These are phyloP conservation scores for Umbelopsis ramanniana DNA, from an alignment of 192 early-diverging fungal genomes.

Conservation along the genomic window DNA sequence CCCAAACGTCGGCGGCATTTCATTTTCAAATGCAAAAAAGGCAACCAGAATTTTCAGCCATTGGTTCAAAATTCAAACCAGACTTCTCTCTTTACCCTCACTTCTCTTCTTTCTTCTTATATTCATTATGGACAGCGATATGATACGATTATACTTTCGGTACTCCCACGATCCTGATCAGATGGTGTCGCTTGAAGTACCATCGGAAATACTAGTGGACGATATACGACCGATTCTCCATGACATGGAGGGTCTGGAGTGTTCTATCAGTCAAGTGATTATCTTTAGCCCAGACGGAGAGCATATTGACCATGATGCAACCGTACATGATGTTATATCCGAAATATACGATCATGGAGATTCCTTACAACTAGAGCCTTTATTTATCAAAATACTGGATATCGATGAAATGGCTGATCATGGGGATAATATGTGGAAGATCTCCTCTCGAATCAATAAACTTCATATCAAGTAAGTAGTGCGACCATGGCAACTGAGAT, in stretches of 20 bases:
- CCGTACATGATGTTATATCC: slow-evolving; percentile 7
- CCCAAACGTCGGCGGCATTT: not conserved
- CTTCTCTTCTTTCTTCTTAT: not conserved
- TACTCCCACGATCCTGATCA: slow-evolving; percentile 3
- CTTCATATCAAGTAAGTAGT: slow-evolving; percentile 18
- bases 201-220: slow-evolving; percentile 4
- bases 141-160: slow-evolving; percentile 2
- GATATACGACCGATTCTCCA: slow-evolving; percentile 8
- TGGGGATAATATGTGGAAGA: slow-evolving; percentile 17
- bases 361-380: not conserved
- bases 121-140: not conserved
- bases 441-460: slow-evolving; percentile 17
- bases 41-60: not conserved
- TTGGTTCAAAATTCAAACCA: not conserved
- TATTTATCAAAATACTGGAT: slow-evolving; percentile 15
- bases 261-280: slow-evolving; percentile 12
- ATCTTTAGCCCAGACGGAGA: slow-evolving; percentile 6
- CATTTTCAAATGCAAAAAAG: not conserved
- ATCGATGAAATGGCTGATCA: not conserved
- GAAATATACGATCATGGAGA: not conserved
- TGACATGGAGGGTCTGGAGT: slow-evolving; percentile 15
- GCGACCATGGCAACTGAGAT: not conserved
- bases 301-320: slow-evolving; percentile 18
- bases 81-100: not conserved
- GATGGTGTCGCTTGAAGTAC: not conserved